Percentiles rank a stretch among this genome's conserved stretches.
phyloP scores from a whole-genome alignment of 1,284 basidiomycete genomes.

The Mrakiaceae sp. region DNA sequence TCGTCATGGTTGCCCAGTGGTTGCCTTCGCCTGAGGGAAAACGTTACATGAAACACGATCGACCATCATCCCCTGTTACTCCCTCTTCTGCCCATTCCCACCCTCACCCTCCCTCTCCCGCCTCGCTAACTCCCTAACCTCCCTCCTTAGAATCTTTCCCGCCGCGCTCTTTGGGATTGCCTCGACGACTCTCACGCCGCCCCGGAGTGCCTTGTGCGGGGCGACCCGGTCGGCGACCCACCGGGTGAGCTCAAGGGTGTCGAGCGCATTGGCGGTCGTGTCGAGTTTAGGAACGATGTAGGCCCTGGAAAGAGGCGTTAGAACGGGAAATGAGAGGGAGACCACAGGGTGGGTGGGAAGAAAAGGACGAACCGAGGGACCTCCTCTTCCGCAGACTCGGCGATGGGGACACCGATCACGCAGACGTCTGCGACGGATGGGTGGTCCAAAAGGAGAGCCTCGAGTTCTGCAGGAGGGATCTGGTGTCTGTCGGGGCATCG shows the following conservation, averaged over 20 bases:
- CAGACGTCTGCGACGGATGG: conserved; percentile 58
- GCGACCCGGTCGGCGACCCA: conserved; percentile 49
- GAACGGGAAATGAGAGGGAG: not conserved
- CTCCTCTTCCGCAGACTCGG: conserved; percentile 40
- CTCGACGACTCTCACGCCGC: conserved; percentile 37
- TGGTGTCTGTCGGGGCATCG: conserved; percentile 3
- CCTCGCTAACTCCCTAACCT: conserved; percentile 25
- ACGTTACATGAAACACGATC: too few species aligned
- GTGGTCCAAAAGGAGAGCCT: conserved; percentile 58
- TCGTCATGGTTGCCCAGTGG: too few species aligned
- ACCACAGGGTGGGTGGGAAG: not conserved
- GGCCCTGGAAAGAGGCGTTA: conserved; percentile 38
- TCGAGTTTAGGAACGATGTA: conserved; percentile 47
- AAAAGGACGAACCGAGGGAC: conserved; percentile 47
- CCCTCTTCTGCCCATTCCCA: conserved; percentile 7
- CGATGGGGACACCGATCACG: conserved; percentile 55
- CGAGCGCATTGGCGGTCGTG: conserved; percentile 26
- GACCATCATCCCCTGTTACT: not conserved
- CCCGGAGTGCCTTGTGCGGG: conserved; percentile 38
- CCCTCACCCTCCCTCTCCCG: not conserved
- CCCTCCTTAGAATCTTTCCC: conserved; percentile 33
- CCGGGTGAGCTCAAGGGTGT: conserved; percentile 43
- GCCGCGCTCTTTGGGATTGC: conserved; percentile 38
- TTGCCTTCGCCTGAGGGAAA: too few species aligned
- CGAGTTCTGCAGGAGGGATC: conserved; percentile 76